These are phyloP conservation scores for Candida xyloterini DNA, from an alignment of 805 yeast genomes.

Conservation along the genomic window DNA sequence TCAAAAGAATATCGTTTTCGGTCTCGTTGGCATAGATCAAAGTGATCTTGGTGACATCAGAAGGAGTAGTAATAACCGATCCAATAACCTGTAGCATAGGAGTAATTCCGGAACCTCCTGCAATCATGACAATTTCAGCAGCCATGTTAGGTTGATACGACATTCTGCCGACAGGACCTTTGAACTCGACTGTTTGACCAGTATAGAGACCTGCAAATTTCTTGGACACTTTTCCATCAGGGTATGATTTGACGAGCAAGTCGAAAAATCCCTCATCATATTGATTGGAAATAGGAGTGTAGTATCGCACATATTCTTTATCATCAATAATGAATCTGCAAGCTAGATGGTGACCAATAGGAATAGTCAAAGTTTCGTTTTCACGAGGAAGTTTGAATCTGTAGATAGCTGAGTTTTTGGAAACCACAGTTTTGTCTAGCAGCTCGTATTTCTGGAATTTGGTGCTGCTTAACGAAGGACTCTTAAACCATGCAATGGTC, in stretches of 20 bases:
- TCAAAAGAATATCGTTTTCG: constrained; percentile 70
- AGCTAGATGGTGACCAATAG: constrained; percentile 75
- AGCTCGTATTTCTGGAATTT: constrained; percentile 67
- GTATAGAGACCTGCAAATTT: constrained; percentile 60
- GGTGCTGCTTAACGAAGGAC: constrained; percentile 43
- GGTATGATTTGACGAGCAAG: constrained; percentile 71
- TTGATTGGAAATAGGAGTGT: constrained; percentile 72
- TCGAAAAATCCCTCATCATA: constrained; percentile 74
- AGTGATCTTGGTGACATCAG: constrained; percentile 57
- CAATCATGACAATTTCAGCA: constrained; percentile 63
- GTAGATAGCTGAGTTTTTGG: constrained; percentile 70
- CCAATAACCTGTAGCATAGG: constrained; percentile 83
- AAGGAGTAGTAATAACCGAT: constrained; percentile 64
- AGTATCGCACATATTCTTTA: constrained; percentile 59
- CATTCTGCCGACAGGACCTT: constrained; percentile 79
- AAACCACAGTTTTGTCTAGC: constrained; percentile 68
- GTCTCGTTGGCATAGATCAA: constrained; percentile 73
- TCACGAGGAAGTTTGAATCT: constrained; percentile 63
- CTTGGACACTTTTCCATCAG: constrained; percentile 66
- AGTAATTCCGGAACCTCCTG: constrained; percentile 89
- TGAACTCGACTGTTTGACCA: constrained; percentile 66
- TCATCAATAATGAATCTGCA: constrained; percentile 47
- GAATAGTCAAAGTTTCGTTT: constrained; percentile 59
- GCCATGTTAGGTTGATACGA: constrained; percentile 56
- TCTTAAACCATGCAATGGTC: constrained; percentile 34